Base-by-base conservation (phyloP, 495 filamentous ascomycete genomes). In the Neurospora cerealis region DNA sequence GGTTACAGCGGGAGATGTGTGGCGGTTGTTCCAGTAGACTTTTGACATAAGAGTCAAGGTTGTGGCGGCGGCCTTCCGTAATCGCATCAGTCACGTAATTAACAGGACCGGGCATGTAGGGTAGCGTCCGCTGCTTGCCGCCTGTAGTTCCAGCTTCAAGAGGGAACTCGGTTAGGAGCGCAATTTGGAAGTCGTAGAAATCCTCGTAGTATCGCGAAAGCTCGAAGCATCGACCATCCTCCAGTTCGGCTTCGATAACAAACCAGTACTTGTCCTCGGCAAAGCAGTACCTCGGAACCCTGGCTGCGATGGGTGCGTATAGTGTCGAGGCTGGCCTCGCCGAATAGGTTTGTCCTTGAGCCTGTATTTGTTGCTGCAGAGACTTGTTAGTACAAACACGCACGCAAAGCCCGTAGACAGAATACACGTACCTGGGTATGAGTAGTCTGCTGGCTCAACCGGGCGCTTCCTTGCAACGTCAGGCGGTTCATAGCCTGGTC, bases 181-280 rank as follows among this genome's bases (percentile, higher is more conserved):
- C 91, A 80, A 98, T 98, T 81, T 99, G 96, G 83, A 98, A 97
- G 79, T 98, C 96, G 82, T 98, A 99, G 80, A 99, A 99, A 80
- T 99, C 96, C 79, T 97, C 93, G 78, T 99, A 99, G 78, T 94
- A 96, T 69, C 96, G 89, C 70, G 93, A 93, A 60, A 99, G 83
- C 79, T 96, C 94, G 94, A 95, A 98, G 77, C 92, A 91, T 62
- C 91, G 89, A 44, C 94, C 95, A 80, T 98, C 94, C 75, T 97
- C 94, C 84, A 99, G 90, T 76, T 90, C 86, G 36, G 92, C 93
- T 79, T 98, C 95, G 72, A 99, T 93, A 71, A 97, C 92, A 80
- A 98, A 99, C 94, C 96, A 98, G 80, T 98, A 99, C 77, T 97
- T 97, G 79, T 97, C 95, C 79, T 97, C 94, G 70, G 95, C 95